A percentile compares a stretch with the other conserved stretches of the same genome.
Conservation (phyloP, 1,284 basidiomycete species). For the Somion occarium region DNA sequence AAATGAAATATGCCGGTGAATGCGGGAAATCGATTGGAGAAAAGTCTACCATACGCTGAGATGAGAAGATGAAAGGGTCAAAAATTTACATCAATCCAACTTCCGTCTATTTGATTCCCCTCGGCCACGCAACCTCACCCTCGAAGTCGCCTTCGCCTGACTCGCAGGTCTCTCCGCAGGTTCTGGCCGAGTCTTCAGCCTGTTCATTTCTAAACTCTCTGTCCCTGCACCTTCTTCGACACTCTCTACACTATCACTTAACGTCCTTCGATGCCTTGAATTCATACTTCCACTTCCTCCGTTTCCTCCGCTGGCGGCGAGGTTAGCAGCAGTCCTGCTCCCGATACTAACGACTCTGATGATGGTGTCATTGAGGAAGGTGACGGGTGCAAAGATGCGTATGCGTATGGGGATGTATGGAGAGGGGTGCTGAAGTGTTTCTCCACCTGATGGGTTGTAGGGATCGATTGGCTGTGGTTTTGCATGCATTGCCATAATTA, state of each 20-base stretch:
- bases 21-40: too few relatives aligned
- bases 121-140: conserved; percentile 7
- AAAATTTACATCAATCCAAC: conserved; percentile 16
- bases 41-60: too few relatives aligned
- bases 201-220: not conserved
- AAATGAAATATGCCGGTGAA: too few relatives aligned
- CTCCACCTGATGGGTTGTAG: conserved; percentile 51
- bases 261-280: conserved; percentile 15
- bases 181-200: not conserved
- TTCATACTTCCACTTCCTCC: not conserved
- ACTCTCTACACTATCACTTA: conserved; percentile 43
- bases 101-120: conserved; percentile 16
- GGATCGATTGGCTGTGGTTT: conserved; percentile 64
- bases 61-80: too few relatives aligned
- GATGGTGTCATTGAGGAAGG: conserved; percentile 70
- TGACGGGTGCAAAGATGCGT: conserved; percentile 66
- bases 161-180: conserved; percentile 13
- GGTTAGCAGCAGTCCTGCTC: conserved; percentile 13
- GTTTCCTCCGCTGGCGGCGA: conserved; percentile 7
- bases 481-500: conserved; percentile 75
- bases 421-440: conserved; percentile 53
- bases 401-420: conserved; percentile 75
- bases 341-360: conserved; percentile 60
- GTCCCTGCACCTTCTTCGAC: conserved; percentile 46
- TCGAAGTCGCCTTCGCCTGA: not conserved